Base-by-base conservation (phyloP, 371 early-diverging fungal species). In the Mucor lusitanicus region DNA sequence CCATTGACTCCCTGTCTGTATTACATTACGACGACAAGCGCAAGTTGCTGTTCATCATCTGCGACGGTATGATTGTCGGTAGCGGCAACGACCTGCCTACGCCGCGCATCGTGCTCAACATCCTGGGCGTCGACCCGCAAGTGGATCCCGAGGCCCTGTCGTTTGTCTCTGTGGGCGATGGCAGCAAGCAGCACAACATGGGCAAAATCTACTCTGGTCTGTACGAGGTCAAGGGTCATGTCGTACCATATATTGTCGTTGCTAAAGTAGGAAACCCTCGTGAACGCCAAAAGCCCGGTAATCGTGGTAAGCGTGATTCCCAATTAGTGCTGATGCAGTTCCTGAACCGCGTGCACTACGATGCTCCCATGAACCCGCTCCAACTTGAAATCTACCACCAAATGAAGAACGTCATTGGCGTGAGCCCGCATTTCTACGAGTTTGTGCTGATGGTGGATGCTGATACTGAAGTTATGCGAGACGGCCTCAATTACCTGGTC, bases 261-360 rank as follows among this genome's bases (percentile, higher is more conserved):
- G 94, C 92, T 69, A 98, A 99, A 80, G 94, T 94, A 61, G 99
- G 99, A 32, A 90, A 92, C 0, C 88, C 90, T 3, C 84, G 85
- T 6, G 96, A 97, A 67, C 71, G 78, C 13, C 82, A 89, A 62
- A 93, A 94, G 70, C 92, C 95, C 7, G 96, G 97, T 21, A 98
- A 99, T 73, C 88, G 99, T 67, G 99, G 99, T 69, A 99, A 99
- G 78, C 91, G 99, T 65, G 99, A 99, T 80, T 96, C 98, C 55
- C 99, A 99, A 85, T 86, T 99, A 78, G 85, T 99, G 37, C 85
- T 96, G 72, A 99, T 99, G 99, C 86, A 92, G 59, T 99, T 98
- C 90, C 89, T 99, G 71, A 94, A 95, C 78, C 93, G 95, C 64
- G 94, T 99, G 23, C 95, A 97, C 75, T 96, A 93, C 73, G 92